phyloP scores from a whole-genome alignment of 345 rosid genomes.

The Carallia brachiata region DNA sequence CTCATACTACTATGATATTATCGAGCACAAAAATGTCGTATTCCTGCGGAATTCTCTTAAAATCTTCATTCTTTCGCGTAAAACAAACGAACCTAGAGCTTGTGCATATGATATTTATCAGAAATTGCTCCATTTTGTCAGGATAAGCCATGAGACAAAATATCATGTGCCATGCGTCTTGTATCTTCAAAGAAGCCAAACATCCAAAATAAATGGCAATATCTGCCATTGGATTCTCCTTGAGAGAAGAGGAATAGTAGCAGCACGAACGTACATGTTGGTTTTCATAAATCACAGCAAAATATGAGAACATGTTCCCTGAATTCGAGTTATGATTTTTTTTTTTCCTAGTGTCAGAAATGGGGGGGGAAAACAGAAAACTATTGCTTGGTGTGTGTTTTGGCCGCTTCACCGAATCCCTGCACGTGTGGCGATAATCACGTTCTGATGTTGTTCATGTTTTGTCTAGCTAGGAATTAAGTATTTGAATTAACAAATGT shows the following conservation, averaged over 20 bases:
- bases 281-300: neutral
- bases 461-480: neutral
- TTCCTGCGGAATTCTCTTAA: too few species aligned
- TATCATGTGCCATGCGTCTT: slow-evolving; percentile 11
- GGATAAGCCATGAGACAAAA: slow-evolving; percentile 13
- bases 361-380: neutral
- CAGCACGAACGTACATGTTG: neutral
- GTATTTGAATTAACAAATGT: too few species aligned
- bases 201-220: neutral
- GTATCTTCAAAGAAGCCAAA: slow-evolving; percentile 1
- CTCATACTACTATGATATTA: too few species aligned
- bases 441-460: slow-evolving; percentile 9
- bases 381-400: neutral
- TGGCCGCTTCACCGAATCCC: slow-evolving; percentile 1
- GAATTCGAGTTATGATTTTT: neutral
- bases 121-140: neutral
- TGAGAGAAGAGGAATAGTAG: neutral
- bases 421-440: slow-evolving; percentile 22
- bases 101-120: neutral
- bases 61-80: too few species aligned
- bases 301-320: neutral
- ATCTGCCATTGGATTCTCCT: slow-evolving; percentile 39
- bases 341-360: neutral
- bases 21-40: too few species aligned
- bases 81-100: too few species aligned